A percentile compares a stretch with the other conserved stretches of the same genome.
These are phyloP conservation scores for Trichophyton simii DNA, from an alignment of 2,329 filamentous ascomycete species.

Conservation along the genomic window DNA sequence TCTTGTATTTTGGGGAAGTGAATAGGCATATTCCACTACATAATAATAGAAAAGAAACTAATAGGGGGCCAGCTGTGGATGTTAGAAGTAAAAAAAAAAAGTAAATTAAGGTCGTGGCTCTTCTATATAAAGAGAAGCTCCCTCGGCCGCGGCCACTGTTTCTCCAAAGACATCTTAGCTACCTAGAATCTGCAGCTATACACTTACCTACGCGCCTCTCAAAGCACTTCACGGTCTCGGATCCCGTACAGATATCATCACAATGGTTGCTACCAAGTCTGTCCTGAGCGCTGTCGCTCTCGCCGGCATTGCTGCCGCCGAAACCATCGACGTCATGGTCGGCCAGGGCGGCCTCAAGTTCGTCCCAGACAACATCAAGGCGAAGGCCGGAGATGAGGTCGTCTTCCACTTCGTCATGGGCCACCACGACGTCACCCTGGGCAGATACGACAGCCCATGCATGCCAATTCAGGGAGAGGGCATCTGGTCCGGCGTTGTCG, in stretches of 20 bases:
- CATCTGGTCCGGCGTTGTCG: conserved; percentile 13
- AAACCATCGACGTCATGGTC: conserved; percentile 9
- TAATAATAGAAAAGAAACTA: background rate
- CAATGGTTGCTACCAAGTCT: conserved; percentile 2
- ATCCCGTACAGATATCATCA: background rate
- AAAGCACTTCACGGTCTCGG: background rate
- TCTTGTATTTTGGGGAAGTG: background rate
- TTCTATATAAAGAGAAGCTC: background rate
- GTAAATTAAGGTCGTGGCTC: background rate
- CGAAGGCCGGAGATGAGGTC: conserved; percentile 7
- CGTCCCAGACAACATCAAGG: conserved; percentile 6
- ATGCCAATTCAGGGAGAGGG: conserved; percentile 1
- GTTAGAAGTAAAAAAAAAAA: background rate
- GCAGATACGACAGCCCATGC: conserved; percentile 7
- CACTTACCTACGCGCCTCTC: background rate
- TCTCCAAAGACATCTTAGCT: background rate
- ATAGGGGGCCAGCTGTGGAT: background rate
- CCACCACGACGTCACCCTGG: conserved; percentile 9
- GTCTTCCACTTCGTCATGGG: conserved; percentile 10
- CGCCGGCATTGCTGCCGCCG: conserved; percentile 2
- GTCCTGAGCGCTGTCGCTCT: conserved; percentile 4
- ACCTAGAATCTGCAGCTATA: background rate
- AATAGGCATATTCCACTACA: background rate
- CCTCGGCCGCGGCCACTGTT: background rate
- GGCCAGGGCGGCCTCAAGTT: conserved; percentile 8